Conservation (phyloP, 495 filamentous ascomycete species). For the Tuber calosporum region DNA sequence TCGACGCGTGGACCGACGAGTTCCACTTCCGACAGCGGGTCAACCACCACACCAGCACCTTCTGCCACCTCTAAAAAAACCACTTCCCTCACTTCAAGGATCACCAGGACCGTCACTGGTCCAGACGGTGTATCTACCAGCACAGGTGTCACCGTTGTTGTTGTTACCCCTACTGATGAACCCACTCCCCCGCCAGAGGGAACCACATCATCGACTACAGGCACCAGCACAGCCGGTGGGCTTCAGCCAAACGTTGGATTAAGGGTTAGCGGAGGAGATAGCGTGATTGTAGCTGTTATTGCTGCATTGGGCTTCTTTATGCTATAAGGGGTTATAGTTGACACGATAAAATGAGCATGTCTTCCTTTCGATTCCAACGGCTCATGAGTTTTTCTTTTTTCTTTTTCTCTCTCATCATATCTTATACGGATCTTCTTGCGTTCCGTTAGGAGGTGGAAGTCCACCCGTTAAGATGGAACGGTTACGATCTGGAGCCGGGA, state of each 20-base stretch:
- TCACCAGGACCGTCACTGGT: slow-evolving; percentile 27
- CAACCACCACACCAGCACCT: slow-evolving; percentile 9
- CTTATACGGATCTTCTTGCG: slow-evolving; percentile 16
- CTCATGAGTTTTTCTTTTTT: slow-evolving; percentile 6
- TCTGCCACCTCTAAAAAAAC: slow-evolving; percentile 2
- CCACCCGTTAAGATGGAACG: slow-evolving; percentile 22
- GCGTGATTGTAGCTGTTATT: slow-evolving; percentile 25
- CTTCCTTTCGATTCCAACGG: neutral
- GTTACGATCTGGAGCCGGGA: neutral
- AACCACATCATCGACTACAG: neutral
- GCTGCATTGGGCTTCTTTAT: slow-evolving; percentile 32
- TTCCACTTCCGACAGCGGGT: neutral
- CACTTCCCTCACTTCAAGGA: slow-evolving; percentile 14
- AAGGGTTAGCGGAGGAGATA: slow-evolving; percentile 21
- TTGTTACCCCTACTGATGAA: slow-evolving; percentile 7
- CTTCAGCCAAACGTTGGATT: slow-evolving; percentile 23
- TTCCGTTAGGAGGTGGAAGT: slow-evolving; percentile 8
- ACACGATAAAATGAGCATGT: neutral
- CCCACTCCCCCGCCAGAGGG: neutral
- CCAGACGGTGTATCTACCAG: slow-evolving; percentile 20
- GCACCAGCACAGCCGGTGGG: neutral
- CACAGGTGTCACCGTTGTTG: slow-evolving; percentile 21
- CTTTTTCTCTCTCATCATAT: neutral
- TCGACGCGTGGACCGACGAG: slow-evolving; percentile 5
- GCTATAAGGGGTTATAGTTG: slow-evolving; percentile 20